Base-by-base conservation (phyloP, 2,329 filamentous ascomycete species). In the Fusarium citri region DNA sequence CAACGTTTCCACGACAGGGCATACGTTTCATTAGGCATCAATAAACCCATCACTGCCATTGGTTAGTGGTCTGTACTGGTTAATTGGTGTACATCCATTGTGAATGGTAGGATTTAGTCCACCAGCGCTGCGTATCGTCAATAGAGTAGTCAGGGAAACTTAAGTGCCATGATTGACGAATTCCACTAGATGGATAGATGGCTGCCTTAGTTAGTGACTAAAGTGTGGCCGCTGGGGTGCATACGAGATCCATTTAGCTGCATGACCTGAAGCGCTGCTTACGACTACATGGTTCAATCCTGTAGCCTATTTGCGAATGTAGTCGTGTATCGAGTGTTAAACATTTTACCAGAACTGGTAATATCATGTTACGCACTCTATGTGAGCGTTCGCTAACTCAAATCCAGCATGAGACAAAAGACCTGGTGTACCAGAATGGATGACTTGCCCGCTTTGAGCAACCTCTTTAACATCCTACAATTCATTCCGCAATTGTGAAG, bases 401-500 rank as follows among this genome's bases (percentile, higher is more conserved):
- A 1, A n/a, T n/a, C 10, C 6, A 37, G 3, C 34, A 8, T 10
- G 10, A 37, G 34, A n/a, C 8, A 11, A 1, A n/a, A 6, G 0
- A n/a, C 5, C 5, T 7, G 18, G 18, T 10, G 9, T 37, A 6
- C 5, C 10, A 12, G 9, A 37, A n/a, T 11, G 34, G 34, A 37
- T 37, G 34, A 37, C 10, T 37, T 37, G 16, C 16, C 31, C 2
- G 16, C 16, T 18, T n/a, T 6, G 5, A 10, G 8, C 31, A 37
- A 37, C 31, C 8, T 37, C 9, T 18, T 5, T 26, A 9, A 16
- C 22, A 25, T 9, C 23, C 23, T 8, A 10, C 16, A 26, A 14
- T 7, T 46, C 10, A 26, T 10, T n/a, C 11, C 8, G 2, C 16
- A 46, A 25, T 14, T 46, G 23, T 6, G 11, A 46, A 11, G 16